phyloP scores from a whole-genome alignment of 306 rosid genomes.

The Acacia melanoxylon region DNA sequence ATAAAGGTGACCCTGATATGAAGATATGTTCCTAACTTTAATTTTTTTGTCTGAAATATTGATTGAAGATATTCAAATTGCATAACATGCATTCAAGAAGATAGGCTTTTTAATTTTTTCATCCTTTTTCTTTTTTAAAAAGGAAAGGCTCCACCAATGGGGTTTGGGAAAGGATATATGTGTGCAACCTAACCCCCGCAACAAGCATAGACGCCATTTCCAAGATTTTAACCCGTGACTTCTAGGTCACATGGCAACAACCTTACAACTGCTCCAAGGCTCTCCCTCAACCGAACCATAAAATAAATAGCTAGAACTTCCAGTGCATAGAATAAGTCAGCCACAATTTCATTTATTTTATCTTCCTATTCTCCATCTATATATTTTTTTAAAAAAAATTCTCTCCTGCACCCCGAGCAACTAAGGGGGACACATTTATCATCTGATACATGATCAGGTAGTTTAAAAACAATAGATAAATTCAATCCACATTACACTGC shows the following conservation, averaged over 20 bases:
- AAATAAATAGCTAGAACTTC: background rate
- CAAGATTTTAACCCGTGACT: no score
- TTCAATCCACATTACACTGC: background rate
- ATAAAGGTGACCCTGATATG: slow-evolving; percentile 3
- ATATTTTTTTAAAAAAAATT: background rate
- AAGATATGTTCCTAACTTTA: background rate
- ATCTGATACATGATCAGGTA: slow-evolving; percentile 8
- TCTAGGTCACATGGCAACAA: no score
- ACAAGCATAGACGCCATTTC: no score
- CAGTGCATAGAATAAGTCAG: background rate
- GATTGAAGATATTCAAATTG: slow-evolving; percentile 22
- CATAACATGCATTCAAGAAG: background rate
- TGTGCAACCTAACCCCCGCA: no score
- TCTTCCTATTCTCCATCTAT: background rate
- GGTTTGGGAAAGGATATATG: no score
- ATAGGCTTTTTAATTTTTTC: background rate
- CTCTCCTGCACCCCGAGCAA: slow-evolving; percentile 1
- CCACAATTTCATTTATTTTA: background rate
- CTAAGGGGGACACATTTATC: background rate
- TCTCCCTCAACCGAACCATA: background rate
- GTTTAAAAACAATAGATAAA: background rate
- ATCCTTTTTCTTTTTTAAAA: background rate
- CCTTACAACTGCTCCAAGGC: no score
- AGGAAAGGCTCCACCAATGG: no score
- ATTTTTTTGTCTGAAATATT: slow-evolving; percentile 8